Evolutionary conservation across 208 protist species (phyloP).

Genomic region (Strigomonas culicis): DNA sequence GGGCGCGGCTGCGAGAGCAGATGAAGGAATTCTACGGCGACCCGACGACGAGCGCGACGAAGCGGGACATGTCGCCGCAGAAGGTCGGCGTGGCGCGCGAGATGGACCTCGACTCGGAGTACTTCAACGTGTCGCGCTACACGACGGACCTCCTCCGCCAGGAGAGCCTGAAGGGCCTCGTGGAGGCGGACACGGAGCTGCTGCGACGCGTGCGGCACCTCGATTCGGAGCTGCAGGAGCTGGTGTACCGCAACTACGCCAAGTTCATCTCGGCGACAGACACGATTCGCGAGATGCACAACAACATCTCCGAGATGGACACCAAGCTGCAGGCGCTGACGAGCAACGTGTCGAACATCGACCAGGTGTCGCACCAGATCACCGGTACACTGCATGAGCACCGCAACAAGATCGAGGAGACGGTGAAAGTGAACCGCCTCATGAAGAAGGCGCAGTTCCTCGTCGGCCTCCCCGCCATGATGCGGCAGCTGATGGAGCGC

Average conservation of each 20-base stretch:
- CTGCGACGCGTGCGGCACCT: slow-evolving; percentile 72
- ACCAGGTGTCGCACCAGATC: slow-evolving; percentile 54
- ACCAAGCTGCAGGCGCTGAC: slow-evolving; percentile 73
- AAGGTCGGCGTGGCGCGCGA: slow-evolving; percentile 37
- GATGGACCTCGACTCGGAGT: slow-evolving; percentile 81
- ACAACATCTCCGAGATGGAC: slow-evolving; percentile 90
- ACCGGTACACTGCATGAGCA: slow-evolving; percentile 57
- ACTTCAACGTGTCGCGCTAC: slow-evolving; percentile 79
- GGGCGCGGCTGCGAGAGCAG: slow-evolving; percentile 63
- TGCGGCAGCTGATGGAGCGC: slow-evolving; percentile 59
- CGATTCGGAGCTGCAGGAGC: slow-evolving; percentile 95
- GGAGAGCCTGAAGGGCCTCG: slow-evolving; percentile 68
- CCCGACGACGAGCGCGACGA: slow-evolving; percentile 13
- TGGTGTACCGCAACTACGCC: slow-evolving; percentile 99
- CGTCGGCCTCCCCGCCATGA: slow-evolving; percentile 54
- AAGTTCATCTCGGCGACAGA: slow-evolving; percentile 98
- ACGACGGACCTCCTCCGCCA: slow-evolving; percentile 71
- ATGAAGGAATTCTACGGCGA: slow-evolving; percentile 85
- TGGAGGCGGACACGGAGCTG: slow-evolving; percentile 77
- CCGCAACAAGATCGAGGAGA: slow-evolving; percentile 65
- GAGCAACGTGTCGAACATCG: slow-evolving; percentile 67
- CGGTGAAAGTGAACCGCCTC: slow-evolving; percentile 65
- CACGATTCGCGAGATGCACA: slow-evolving; percentile 94
- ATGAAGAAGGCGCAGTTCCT: slow-evolving; percentile 85
- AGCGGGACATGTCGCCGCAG: not conserved